Percentiles rank a stretch among this genome's conserved stretches.
These are phyloP conservation scores for Tricharina praecox DNA, from an alignment of 495 filamentous ascomycete species.

Conservation along the genomic window DNA sequence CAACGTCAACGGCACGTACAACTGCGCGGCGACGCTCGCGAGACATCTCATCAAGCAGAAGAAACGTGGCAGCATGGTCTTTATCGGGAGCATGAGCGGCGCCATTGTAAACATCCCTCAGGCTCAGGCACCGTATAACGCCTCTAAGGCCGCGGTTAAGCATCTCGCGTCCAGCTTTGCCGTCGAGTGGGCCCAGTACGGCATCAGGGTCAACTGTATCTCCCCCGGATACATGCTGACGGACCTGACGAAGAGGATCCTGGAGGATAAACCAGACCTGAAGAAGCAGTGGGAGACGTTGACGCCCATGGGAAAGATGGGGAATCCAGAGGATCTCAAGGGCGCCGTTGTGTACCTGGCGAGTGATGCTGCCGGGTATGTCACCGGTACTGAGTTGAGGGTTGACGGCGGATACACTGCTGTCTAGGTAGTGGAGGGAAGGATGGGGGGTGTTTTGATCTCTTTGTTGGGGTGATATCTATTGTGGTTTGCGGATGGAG, in stretches of 20 bases:
- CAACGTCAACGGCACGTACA: conserved; percentile 84
- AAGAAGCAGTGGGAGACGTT: conserved; percentile 75
- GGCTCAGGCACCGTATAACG: conserved; percentile 76
- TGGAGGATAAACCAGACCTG: conserved; percentile 79
- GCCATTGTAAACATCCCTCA: conserved; percentile 87
- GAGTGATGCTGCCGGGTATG: conserved; percentile 68
- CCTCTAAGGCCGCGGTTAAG: conserved; percentile 71
- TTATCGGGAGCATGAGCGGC: conserved; percentile 91
- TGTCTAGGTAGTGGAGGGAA: no score
- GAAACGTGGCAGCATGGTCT: conserved; percentile 66
- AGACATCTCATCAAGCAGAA: conserved; percentile 76
- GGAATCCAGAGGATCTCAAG: conserved; percentile 79
- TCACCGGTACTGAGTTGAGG: conserved; percentile 77
- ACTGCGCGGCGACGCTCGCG: conserved; percentile 54
- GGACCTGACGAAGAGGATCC: conserved; percentile 80
- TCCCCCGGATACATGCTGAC: conserved; percentile 90
- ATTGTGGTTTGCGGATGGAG: no score
- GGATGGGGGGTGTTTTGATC: no score
- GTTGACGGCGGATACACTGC: conserved; percentile 87
- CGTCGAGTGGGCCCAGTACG: conserved; percentile 74
- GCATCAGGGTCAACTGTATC: conserved; percentile 82
- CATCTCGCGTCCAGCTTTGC: conserved; percentile 66
- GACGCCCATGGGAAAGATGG: conserved; percentile 86
- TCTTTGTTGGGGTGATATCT: no score
- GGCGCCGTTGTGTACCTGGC: conserved; percentile 79